phyloP scores from a whole-genome alignment of 345 rosid genomes.

The Murraya koenigii region DNA sequence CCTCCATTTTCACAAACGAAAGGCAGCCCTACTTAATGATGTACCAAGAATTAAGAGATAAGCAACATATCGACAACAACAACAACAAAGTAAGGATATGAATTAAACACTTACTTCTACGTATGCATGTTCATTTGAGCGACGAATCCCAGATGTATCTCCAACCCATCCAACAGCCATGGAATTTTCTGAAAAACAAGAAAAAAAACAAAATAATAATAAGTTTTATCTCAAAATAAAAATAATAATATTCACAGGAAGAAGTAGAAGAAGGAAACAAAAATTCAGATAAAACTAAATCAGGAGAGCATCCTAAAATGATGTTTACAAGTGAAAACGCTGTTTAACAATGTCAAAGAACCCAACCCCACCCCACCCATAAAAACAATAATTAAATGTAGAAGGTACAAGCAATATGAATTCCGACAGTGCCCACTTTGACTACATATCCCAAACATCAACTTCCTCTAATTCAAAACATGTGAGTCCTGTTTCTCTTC shows the following conservation, averaged over 20 bases:
- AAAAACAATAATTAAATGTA: not conserved
- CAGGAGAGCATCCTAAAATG: not conserved
- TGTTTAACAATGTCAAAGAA: not conserved
- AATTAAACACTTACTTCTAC: conserved; percentile 42
- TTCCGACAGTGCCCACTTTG: not conserved
- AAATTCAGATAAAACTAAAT: too few species aligned
- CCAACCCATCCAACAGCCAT: conserved; percentile 24
- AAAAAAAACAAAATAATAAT: conserved; percentile 1
- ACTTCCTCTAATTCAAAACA: not conserved
- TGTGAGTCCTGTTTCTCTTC: not conserved
- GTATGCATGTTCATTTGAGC: conserved; percentile 23
- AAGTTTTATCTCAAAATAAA: too few species aligned
- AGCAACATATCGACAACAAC: not conserved
- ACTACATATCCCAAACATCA: not conserved
- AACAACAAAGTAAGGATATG: not conserved
- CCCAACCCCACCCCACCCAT: not conserved
- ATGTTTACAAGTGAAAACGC: not conserved
- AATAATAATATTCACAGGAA: too few species aligned
- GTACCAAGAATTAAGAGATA: not conserved
- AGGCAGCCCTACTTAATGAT: too few species aligned
- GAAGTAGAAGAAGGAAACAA: not conserved
- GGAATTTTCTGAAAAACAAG: conserved; percentile 39
- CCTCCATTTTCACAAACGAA: too few species aligned
- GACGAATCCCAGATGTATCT: conserved; percentile 11
- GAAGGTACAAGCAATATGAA: not conserved